Percentiles rank a stretch among this genome's conserved stretches.
phyloP scores from a whole-genome alignment of 2,329 filamentous ascomycete genomes.

The Fusarium scirpi region DNA sequence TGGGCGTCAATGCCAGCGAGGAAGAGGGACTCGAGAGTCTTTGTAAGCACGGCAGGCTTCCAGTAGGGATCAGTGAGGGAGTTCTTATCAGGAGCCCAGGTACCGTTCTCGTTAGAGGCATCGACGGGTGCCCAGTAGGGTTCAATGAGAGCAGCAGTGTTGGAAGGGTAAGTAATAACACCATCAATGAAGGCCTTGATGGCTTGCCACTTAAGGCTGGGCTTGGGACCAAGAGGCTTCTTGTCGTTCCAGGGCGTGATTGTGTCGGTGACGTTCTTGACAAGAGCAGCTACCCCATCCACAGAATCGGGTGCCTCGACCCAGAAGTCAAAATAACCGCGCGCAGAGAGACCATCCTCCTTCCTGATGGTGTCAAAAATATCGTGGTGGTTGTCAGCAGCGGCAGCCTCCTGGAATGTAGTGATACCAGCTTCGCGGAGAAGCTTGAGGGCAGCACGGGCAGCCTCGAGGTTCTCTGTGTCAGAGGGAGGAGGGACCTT shows the following conservation, averaged over 20 bases:
- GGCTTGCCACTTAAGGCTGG: constrained; percentile 46
- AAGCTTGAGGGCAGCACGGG: constrained; percentile 44
- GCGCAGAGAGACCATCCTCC: constrained; percentile 35
- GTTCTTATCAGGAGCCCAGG: constrained; percentile 39
- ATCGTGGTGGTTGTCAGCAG: constrained; percentile 14
- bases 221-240: constrained; percentile 25
- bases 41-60: constrained; percentile 39
- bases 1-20: constrained; percentile 41
- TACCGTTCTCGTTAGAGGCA: constrained; percentile 24
- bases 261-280: constrained; percentile 24
- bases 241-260: constrained; percentile 30
- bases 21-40: constrained; percentile 43
- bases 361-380: constrained; percentile 41
- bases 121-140: constrained; percentile 43
- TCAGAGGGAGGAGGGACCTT: constrained; percentile 34
- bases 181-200: constrained; percentile 48
- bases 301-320: constrained; percentile 42
- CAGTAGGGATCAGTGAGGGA: constrained; percentile 47
- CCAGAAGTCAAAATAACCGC: constrained; percentile 47
- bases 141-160: constrained; percentile 46
- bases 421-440: constrained; percentile 46
- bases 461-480: constrained; percentile 38
- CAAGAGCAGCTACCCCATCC: constrained; percentile 16
- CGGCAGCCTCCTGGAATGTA: constrained; percentile 46
- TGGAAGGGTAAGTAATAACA: constrained; percentile 47